A percentile compares a stretch with the other conserved stretches of the same genome.
phyloP scores from a whole-genome alignment of 192 early-diverging fungal genomes.

The Dispira parvispora region DNA sequence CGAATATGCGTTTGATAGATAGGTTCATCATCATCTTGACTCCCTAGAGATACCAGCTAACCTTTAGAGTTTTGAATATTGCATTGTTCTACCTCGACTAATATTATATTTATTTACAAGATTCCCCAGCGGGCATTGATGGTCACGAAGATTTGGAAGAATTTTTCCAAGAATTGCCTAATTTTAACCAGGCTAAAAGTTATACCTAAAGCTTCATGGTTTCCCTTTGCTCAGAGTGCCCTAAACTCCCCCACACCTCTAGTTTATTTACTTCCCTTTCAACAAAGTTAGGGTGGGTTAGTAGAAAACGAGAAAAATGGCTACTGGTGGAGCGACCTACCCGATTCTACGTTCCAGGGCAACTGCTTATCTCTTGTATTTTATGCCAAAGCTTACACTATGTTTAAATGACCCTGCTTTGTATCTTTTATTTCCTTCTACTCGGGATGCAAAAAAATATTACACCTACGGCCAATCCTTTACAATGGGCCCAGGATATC shows the following conservation, averaged over 20 bases:
- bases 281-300: background rate
- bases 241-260: background rate
- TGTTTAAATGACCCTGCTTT: too few relatives aligned
- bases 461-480: too few relatives aligned
- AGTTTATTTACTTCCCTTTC: background rate
- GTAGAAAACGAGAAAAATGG: background rate
- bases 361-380: background rate
- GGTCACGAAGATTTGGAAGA: conserved; percentile 5
- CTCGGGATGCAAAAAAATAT: too few relatives aligned
- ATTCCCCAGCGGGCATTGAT: background rate
- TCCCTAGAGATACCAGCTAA: too few relatives aligned
- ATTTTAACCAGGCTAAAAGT: background rate
- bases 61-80: too few relatives aligned
- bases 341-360: background rate
- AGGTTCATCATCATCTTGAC: too few relatives aligned
- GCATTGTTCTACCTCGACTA: too few relatives aligned
- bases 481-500: too few relatives aligned
- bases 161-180: conserved; percentile 4
- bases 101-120: too few relatives aligned
- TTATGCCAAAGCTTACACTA: too few relatives aligned
- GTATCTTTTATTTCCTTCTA: too few relatives aligned
- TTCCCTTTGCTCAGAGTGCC: background rate
- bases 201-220: background rate
- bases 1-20: too few relatives aligned
- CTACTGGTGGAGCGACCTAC: background rate